phyloP scores from a whole-genome alignment of 140 eudicot species.

The Artemisia princeps region DNA sequence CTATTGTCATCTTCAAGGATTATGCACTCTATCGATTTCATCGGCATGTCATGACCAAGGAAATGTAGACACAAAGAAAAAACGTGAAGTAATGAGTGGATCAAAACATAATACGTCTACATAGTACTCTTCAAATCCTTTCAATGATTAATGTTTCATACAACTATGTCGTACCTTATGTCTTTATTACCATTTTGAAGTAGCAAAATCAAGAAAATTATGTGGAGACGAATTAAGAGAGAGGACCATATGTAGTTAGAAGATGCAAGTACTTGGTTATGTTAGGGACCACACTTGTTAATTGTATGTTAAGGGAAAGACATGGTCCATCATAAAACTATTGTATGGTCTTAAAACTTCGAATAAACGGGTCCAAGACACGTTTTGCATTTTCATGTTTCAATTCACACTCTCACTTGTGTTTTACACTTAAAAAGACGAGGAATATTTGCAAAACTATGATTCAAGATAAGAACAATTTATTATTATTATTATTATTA shows the following conservation, averaged over 20 bases:
- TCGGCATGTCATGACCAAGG: background rate
- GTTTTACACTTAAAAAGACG: too few relatives aligned
- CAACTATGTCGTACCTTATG: constrained; percentile 19
- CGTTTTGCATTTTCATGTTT: too few relatives aligned
- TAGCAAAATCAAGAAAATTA: constrained; percentile 15
- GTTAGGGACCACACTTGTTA: constrained; percentile 25
- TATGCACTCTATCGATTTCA: too few relatives aligned
- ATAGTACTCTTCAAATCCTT: background rate
- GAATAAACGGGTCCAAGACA: too few relatives aligned
- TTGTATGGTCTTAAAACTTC: constrained; percentile 17
- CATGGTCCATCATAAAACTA: constrained; percentile 18
- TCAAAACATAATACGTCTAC: background rate
- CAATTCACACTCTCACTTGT: too few relatives aligned
- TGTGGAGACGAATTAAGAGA: constrained; percentile 19
- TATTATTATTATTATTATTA: too few relatives aligned
- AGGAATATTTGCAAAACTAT: too few relatives aligned
- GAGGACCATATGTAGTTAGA: constrained; percentile 22
- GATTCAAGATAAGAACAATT: too few relatives aligned
- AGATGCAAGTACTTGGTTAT: constrained; percentile 12
- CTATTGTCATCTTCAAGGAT: too few relatives aligned
- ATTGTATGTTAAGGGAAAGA: constrained; percentile 11
- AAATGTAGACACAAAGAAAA: background rate
- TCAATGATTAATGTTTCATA: background rate
- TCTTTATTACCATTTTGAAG: constrained; percentile 12
- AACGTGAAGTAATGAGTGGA: background rate